These are phyloP conservation scores for Punctularia strigosozonata DNA, from an alignment of 768 basidiomycete genomes.

Conservation along the genomic window DNA sequence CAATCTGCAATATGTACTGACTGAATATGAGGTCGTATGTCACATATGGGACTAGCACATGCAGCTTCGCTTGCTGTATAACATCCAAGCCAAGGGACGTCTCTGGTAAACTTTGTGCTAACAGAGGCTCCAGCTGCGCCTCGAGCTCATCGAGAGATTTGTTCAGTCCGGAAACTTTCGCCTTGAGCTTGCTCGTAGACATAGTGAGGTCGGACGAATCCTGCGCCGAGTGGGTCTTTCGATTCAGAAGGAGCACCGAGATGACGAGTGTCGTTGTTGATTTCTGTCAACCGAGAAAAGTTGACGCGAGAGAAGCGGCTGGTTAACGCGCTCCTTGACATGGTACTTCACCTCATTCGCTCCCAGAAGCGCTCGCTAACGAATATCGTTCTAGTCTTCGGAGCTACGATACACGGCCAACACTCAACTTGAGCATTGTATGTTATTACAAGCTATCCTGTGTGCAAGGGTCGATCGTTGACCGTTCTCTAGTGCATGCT, in stretches of 20 bases:
- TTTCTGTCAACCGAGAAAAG: neutral
- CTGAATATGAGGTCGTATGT: conserved; percentile 82
- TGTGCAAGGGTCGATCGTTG: conserved; percentile 6
- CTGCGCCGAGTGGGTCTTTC: no score
- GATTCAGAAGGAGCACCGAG: no score
- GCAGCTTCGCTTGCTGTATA: conserved; percentile 73
- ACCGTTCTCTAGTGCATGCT: conserved; percentile 62
- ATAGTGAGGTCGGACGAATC: no score
- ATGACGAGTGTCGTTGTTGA: neutral
- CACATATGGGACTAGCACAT: conserved; percentile 70
- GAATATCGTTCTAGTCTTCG: conserved; percentile 44
- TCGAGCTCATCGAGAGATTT: conserved; percentile 63
- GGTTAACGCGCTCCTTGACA: conserved; percentile 9
- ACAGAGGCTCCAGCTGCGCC: conserved; percentile 48
- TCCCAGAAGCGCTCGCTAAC: neutral
- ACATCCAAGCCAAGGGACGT: conserved; percentile 52
- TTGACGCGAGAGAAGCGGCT: neutral
- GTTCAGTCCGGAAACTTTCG: conserved; percentile 34
- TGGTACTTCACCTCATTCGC: conserved; percentile 11
- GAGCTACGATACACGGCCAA: conserved; percentile 94
- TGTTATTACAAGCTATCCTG: conserved; percentile 20
- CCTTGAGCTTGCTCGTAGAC: conserved; percentile 22
- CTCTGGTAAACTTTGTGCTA: conserved; percentile 58
- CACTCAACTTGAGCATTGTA: conserved; percentile 90
- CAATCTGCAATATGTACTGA: conserved; percentile 21